Evolutionary conservation across 164 flowering plant genomes (phyloP).

Genomic region (Paratinospora sagittata): DNA sequence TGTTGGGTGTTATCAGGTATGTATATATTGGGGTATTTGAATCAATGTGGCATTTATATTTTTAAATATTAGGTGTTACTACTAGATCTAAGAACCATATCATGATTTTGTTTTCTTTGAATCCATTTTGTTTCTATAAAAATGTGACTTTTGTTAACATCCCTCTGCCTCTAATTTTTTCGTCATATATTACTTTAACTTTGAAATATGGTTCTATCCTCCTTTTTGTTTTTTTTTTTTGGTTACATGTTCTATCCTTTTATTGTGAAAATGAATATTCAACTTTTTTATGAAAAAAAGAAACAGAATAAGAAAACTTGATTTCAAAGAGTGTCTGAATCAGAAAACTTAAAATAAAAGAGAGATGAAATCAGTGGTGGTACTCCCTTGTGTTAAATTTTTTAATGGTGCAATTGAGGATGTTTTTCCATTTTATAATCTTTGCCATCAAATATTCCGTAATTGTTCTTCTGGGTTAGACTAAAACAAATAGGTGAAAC

Average conservation of each 20-base stretch:
- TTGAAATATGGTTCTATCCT: too few relatives aligned
- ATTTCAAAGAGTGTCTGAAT: too few relatives aligned
- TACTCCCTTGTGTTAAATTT: too few relatives aligned
- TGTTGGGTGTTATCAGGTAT: constrained; percentile 97
- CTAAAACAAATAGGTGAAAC: not conserved
- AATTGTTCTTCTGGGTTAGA: not conserved
- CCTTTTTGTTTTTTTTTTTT: too few relatives aligned
- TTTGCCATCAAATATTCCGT: not conserved
- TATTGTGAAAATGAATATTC: too few relatives aligned
- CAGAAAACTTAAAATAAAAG: too few relatives aligned
- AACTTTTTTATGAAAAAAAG: too few relatives aligned
- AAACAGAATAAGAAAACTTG: too few relatives aligned
- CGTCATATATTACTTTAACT: too few relatives aligned
- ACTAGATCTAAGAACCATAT: not conserved
- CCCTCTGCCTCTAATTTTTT: not conserved
- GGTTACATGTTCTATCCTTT: too few relatives aligned
- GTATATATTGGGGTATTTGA: not conserved
- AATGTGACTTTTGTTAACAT: not conserved
- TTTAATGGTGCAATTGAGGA: not conserved
- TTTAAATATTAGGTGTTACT: not conserved
- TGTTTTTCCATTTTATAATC: not conserved
- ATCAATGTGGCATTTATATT: not conserved
- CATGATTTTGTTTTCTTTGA: not conserved
- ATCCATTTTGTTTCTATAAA: not conserved
- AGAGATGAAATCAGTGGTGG: too few relatives aligned